Evolutionary conservation across 2,329 filamentous ascomycete species (phyloP).

Genomic region (Phoma sp.): DNA sequence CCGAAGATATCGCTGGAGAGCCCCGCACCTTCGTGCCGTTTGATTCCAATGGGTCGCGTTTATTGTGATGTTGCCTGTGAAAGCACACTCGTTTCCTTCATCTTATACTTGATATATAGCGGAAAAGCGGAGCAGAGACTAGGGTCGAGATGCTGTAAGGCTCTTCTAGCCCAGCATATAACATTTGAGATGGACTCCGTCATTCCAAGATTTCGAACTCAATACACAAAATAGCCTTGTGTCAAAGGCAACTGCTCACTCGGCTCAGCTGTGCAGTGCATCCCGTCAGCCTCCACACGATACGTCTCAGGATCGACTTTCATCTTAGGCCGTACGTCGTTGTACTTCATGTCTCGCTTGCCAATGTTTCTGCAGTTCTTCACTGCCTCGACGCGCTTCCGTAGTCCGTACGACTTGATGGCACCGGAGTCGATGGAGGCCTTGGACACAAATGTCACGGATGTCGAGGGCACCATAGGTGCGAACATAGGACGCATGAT

Average conservation of each 20-base stretch:
- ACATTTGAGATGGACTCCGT: no score
- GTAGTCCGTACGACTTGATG: slow-evolving; percentile 74
- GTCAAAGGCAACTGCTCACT: slow-evolving; percentile 73
- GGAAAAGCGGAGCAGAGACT: no score
- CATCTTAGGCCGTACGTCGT: slow-evolving; percentile 84
- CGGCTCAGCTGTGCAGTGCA: slow-evolving; percentile 75
- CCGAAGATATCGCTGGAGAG: no score
- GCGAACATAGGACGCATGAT: slow-evolving; percentile 88
- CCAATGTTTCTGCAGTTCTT: slow-evolving; percentile 74
- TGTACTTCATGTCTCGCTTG: slow-evolving; percentile 91
- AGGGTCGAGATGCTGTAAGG: no score
- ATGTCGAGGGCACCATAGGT: slow-evolving; percentile 71
- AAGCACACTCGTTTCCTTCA: no score
- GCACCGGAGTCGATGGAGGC: slow-evolving; percentile 70
- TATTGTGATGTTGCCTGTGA: no score
- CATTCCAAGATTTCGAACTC: background rate
- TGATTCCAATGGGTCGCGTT: no score
- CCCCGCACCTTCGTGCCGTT: no score
- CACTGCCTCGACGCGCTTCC: slow-evolving; percentile 81
- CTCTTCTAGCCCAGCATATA: no score
- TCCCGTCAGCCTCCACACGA: slow-evolving; percentile 81
- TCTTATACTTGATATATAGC: no score
- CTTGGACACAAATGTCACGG: slow-evolving; percentile 82
- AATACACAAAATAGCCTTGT: slow-evolving; percentile 80
- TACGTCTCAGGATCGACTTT: slow-evolving; percentile 91